Evolutionary conservation across 495 filamentous ascomycete species (phyloP).

Genomic region (Xylaria flabelliformis): DNA sequence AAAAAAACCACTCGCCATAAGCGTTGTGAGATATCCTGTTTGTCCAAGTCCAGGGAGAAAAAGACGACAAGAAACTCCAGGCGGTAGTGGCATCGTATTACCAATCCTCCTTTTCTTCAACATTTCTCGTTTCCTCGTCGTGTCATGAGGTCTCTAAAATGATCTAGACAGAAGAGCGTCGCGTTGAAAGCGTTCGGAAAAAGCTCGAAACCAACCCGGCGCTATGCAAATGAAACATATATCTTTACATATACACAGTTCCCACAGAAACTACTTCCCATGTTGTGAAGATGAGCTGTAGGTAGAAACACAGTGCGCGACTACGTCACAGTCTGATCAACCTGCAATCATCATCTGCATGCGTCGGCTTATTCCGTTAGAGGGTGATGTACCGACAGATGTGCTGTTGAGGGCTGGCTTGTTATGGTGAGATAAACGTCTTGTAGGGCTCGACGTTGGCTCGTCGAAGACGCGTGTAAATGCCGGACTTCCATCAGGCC

Average conservation of each 20-base stretch:
- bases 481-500: conserved; percentile 61
- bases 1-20: conserved; percentile 17
- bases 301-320: background rate
- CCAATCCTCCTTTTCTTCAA: conserved; percentile 8
- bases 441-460: conserved; percentile 54
- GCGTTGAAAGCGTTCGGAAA: conserved; percentile 21
- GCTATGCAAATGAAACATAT: conserved; percentile 43
- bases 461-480: conserved; percentile 70
- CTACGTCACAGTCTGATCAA: conserved; percentile 38
- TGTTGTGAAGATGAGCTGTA: conserved; percentile 4
- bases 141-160: conserved; percentile 29
- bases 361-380: conserved; percentile 56
- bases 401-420: conserved; percentile 55
- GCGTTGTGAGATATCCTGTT: conserved; percentile 26
- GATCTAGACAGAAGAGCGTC: conserved; percentile 32
- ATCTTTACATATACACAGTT: conserved; percentile 41
- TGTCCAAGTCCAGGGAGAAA: conserved; percentile 13
- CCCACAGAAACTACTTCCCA: conserved; percentile 28
- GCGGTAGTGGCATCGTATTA: conserved; percentile 20
- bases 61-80: conserved; percentile 1
- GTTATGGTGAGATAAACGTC: conserved; percentile 55
- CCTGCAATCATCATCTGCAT: conserved; percentile 76
- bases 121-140: conserved; percentile 24
- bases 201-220: conserved; percentile 32
- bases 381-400: conserved; percentile 58